Evolutionary conservation across 306 rosid species (phyloP), one percentile per base, ranked within the genome.

Genomic region (Cucurbita moschata): DNA sequence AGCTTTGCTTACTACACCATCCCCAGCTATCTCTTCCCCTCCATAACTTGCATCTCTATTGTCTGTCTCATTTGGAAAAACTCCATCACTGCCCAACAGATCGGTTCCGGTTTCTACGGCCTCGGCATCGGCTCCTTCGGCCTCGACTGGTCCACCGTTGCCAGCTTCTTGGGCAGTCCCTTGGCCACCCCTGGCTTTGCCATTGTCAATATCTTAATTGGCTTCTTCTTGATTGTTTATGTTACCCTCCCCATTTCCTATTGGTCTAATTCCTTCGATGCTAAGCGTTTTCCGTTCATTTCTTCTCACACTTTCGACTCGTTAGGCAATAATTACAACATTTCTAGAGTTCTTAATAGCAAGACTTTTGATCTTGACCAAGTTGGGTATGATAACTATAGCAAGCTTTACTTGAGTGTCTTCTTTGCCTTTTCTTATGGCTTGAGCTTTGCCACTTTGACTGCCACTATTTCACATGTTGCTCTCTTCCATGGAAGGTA

Each of bases 71-170:
- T 80, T 46, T 80, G 77, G 63, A 74, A 74, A 58, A 38, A 77
- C 57, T 79, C 83, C 6, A 52, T 80, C 49, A 49, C 72, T 23
- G 83, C 81, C 1, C 83, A 83, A 26, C 79, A 73, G 54, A 79
- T 83, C 38, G 83, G 86, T 42, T 83, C 86, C 0, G 86, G 86
- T 19, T 37, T 61, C 8, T 58, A 65, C 12, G 86, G 83, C 39
- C 83, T 83, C 10, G 86, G 86, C 26, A 66, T 82, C n/a, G 86
- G 83, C 68, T 83, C 83, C 1, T 77, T 79, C 3, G 83, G 72
- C 12, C 6, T 83, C 8, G 83, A 83, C 72, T 83, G 86, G 86
- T 73, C 81, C 0, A 82, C 83, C 2, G 59, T 76, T 43, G 80
- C 79, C 11, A 51, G 77, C 12, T 82, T 79, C 69, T 69, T 83